These are phyloP conservation scores for Gentiana dahurica DNA, from an alignment of 257 asterid genomes.

Conservation along the genomic window DNA sequence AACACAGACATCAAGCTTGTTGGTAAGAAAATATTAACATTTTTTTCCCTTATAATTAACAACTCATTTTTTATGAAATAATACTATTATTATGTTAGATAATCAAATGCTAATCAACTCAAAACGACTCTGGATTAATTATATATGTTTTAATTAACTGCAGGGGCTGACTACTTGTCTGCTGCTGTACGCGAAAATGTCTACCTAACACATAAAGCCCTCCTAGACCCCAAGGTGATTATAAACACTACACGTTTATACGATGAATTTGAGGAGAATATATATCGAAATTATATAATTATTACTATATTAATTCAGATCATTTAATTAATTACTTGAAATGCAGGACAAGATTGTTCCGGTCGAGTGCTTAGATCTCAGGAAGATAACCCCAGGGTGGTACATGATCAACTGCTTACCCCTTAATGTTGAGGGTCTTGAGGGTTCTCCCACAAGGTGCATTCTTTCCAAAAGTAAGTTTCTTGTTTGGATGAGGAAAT, in stretches of 20 bases:
- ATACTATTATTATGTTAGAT: neutral
- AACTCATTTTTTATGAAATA: neutral
- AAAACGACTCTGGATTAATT: no score
- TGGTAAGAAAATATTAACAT: neutral
- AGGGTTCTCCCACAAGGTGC: conserved; percentile 13
- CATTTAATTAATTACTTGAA: neutral
- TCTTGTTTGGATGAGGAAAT: neutral
- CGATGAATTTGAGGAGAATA: no score
- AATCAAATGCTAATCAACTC: no score
- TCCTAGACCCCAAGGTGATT: neutral
- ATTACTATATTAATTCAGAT: no score
- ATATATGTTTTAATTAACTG: no score
- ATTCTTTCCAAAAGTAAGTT: conserved; percentile 2
- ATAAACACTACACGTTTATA: neutral
- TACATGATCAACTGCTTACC: conserved; percentile 8
- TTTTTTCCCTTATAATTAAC: neutral
- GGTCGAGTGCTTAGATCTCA: conserved; percentile 6
- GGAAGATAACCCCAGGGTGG: neutral
- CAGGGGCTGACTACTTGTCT: neutral
- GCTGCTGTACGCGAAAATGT: neutral
- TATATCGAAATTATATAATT: neutral
- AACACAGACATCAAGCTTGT: conserved; percentile 4
- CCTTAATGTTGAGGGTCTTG: neutral
- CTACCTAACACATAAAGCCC: neutral
- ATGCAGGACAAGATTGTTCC: conserved; percentile 5